Evolutionary conservation across 73 alveolate genomes (phyloP), one percentile per base, ranked within the genome.

Genomic region (Paramecium primaurelia): DNA sequence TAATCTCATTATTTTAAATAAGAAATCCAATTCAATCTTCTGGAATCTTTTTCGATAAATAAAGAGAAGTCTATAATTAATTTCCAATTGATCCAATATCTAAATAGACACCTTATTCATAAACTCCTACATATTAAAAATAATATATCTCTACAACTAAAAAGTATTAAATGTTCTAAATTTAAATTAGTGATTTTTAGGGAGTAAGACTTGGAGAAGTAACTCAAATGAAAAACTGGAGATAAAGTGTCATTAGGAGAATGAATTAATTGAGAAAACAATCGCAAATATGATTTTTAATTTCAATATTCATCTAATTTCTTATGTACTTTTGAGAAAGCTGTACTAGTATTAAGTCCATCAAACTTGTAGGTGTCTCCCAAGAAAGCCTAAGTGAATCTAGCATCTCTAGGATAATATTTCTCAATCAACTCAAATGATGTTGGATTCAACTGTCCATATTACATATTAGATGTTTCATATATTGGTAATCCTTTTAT

Each of bases 391-490:
- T 42, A 25, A 22, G 91, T 45, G 58, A 80, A 80, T 18, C 75
- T 16, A 80, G 71, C 75, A 49, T 80, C 75, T 47, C 91, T 80
- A 2, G 91, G 91, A 36, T 80, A 80, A 26, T 80, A 80, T 47
- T 80, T 80, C 75, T 80, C 91, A 44, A 26, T 42, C 16, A 80
- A 44, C 12, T 80, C 91, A 80, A 80, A 80, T 2, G 91, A 44
- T 14, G 91, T n/a, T 45, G 91, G 91, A 22, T 45, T 49, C 34
- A 80, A 47, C 45, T 80, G 47, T 38, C 91, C 91, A 45, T 80
- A 80, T 47, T 80, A 80, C 91, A 80, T 80, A 47, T 80, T 80
- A 11, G 91, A 80, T 12, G 91, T 80, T 49, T 80, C 91, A 80
- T 80, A 80, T 12, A 80, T 80, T 20, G 91, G 91, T 28, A 80